phyloP scores from a whole-genome alignment of 2,329 filamentous ascomycete genomes.

The Fusarium armeniacum region DNA sequence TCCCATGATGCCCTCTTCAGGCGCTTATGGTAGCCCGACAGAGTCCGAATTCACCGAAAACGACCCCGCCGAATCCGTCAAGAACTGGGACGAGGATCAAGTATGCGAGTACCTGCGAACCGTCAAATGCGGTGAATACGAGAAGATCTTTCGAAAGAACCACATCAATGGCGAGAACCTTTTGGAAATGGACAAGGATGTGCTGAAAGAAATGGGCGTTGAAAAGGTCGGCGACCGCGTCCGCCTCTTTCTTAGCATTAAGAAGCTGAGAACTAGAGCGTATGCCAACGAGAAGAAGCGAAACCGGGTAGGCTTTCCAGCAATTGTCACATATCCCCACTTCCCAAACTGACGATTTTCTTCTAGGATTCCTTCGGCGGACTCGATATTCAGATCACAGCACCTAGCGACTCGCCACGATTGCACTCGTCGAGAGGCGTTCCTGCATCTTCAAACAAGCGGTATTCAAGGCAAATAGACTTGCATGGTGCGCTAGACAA shows the following conservation, averaged over 20 bases:
- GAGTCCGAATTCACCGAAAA: constrained; percentile 93
- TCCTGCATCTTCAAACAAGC: constrained; percentile 64
- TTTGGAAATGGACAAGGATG: constrained; percentile 95
- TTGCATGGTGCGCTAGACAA: constrained; percentile 59
- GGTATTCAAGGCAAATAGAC: constrained; percentile 75
- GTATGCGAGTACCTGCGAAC: constrained; percentile 92
- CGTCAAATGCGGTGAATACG: constrained; percentile 95
- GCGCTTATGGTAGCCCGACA: constrained; percentile 82
- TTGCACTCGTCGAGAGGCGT: constrained; percentile 69
- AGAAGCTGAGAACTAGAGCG: constrained; percentile 82
- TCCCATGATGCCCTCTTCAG: constrained; percentile 62
- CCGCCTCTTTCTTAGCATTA: constrained; percentile 87
- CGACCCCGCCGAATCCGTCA: constrained; percentile 80
- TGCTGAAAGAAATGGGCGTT: constrained; percentile 97
- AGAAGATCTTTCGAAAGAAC: constrained; percentile 88
- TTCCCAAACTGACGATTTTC: constrained; percentile 22
- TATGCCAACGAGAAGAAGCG: constrained; percentile 84
- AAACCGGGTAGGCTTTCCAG: constrained; percentile 76
- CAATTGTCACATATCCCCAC: constrained; percentile 1
- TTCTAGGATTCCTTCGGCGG: constrained; percentile 84
- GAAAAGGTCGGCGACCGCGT: constrained; percentile 98
- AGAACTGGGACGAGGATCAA: constrained; percentile 91
- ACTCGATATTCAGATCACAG: constrained; percentile 74
- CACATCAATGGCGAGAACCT: constrained; percentile 98
- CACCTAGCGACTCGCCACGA: constrained; percentile 62